Conservation (phyloP, 805 yeast genomes). For the Candida takata region DNA sequence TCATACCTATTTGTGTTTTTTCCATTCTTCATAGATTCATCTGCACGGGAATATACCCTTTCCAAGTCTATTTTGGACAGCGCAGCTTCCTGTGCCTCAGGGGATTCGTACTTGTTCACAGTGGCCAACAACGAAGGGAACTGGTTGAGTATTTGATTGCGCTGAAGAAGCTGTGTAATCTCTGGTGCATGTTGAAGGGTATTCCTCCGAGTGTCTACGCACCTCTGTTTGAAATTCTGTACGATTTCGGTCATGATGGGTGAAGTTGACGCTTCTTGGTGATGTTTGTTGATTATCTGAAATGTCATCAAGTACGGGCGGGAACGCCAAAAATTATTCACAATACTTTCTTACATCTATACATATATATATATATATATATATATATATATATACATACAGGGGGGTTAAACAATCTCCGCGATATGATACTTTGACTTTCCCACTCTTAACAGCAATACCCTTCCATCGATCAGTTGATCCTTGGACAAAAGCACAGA, state of each 20-base stretch:
- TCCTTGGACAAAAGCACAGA: conserved; percentile 40
- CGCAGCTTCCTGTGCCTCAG: conserved; percentile 31
- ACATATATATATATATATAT: not conserved
- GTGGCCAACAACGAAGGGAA: conserved; percentile 2
- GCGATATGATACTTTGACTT: conserved; percentile 59
- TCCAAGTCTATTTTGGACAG: conserved; percentile 59
- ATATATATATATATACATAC: no score
- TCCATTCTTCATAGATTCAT: conserved; percentile 28
- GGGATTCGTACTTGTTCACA: conserved; percentile 12
- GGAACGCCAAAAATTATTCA: not conserved
- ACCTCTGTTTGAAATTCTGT: not conserved
- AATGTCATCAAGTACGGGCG: no score
- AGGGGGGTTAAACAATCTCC: conserved; percentile 23
- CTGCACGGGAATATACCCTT: conserved; percentile 54
- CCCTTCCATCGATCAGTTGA: conserved; percentile 48
- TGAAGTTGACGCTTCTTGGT: not conserved
- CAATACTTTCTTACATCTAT: not conserved
- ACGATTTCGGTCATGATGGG: not conserved
- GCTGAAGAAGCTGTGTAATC: not conserved
- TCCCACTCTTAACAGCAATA: conserved; percentile 68
- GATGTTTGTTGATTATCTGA: no score
- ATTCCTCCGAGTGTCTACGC: not conserved
- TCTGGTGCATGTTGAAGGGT: not conserved
- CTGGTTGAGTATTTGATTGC: not conserved
- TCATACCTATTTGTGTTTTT: conserved; percentile 24